Percentiles rank a stretch among this genome's conserved stretches.
phyloP scores from a whole-genome alignment of 306 rosid genomes.

The Acacia crassicarpa region DNA sequence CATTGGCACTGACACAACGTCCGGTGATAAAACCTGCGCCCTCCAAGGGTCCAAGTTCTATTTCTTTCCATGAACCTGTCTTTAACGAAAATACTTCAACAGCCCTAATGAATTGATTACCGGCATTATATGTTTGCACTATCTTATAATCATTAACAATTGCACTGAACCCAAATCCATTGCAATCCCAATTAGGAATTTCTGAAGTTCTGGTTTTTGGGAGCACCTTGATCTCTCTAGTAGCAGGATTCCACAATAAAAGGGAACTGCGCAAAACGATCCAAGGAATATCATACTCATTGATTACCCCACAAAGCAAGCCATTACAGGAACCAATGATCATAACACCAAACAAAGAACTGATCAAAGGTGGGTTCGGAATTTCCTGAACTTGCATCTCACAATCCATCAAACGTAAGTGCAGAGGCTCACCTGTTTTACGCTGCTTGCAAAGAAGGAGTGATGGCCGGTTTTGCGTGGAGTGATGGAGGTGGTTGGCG shows the following conservation, averaged over 20 bases:
- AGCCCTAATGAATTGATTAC: not conserved
- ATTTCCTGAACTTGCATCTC: not conserved
- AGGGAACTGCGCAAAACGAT: not conserved
- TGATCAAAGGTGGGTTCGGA: not conserved
- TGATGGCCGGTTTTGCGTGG: not conserved
- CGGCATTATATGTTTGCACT: not conserved
- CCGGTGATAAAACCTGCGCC: no score
- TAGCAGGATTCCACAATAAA: not conserved
- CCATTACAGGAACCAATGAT: constrained; percentile 29
- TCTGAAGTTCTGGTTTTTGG: not conserved
- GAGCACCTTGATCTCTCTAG: not conserved
- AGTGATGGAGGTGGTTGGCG: constrained; percentile 1
- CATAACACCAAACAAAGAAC: not conserved
- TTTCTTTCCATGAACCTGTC: not conserved
- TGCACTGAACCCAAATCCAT: not conserved
- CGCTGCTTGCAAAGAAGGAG: constrained; percentile 12
- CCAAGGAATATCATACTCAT: not conserved
- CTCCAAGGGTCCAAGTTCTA: not conserved
- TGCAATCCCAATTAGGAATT: not conserved
- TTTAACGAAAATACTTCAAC: not conserved
- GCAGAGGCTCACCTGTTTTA: rapidly evolving
- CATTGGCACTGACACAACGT: no score
- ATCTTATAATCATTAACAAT: not conserved
- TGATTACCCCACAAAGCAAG: not conserved
- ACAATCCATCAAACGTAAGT: not conserved